Conservation (phyloP, 1,139 yeast genomes). For the Candida sanyaensis region DNA sequence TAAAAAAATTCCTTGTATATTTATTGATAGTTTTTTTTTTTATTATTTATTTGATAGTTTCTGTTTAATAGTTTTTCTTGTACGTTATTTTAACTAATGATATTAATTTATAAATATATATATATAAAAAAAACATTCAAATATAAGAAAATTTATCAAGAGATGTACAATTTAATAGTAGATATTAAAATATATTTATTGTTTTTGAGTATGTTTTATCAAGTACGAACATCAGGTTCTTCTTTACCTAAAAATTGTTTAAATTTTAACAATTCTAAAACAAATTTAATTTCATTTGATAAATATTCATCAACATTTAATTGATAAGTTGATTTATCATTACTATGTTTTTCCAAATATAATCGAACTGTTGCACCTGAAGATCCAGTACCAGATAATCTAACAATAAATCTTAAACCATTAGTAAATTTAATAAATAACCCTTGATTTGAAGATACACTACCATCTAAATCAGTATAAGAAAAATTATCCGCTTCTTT, state of each 20-base stretch:
- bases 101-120: too few relatives aligned
- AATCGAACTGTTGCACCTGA: constrained; percentile 97
- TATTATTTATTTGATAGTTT: too few relatives aligned
- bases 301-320: constrained; percentile 71
- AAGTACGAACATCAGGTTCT: constrained; percentile 89
- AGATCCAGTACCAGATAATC: constrained; percentile 97
- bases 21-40: neutral
- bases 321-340: constrained; percentile 53
- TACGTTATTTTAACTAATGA: neutral
- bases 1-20: neutral
- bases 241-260: constrained; percentile 77
- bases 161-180: too few relatives aligned
- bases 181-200: too few relatives aligned
- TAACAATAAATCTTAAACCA: constrained; percentile 85
- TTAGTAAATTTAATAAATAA: constrained; percentile 77
- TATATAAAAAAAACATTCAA: neutral
- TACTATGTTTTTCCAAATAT: constrained; percentile 82
- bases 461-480: constrained; percentile 93
- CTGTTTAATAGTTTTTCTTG: too few relatives aligned
- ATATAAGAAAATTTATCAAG: neutral
- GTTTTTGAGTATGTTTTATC: too few relatives aligned
- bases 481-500: constrained; percentile 84
- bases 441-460: constrained; percentile 91
- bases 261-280: constrained; percentile 70
- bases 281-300: constrained; percentile 58